Evolutionary conservation across 2,329 filamentous ascomycete species (phyloP), one percentile per base, ranked within the genome.

Genomic region (Pseudogymnoascus sp.): DNA sequence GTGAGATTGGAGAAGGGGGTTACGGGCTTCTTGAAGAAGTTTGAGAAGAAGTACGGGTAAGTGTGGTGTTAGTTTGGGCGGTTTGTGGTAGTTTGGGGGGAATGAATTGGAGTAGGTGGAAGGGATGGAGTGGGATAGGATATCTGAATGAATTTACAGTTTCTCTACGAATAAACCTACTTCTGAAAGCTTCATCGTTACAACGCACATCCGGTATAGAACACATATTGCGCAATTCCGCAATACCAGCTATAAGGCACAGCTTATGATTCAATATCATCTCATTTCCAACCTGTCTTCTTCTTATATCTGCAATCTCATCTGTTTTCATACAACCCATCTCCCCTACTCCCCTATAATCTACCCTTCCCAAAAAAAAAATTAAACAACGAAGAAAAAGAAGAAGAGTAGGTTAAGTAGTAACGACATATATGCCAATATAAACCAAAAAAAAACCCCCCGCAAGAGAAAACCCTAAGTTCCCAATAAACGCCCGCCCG

Each of bases 11-110:
- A 91, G 75, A 85, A 84, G 71, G 85, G 87, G 1, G 81, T 91
- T 4, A 81, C 83, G 28, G 84, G 85, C 6, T 86, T 91, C 77
- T 73, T 91, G 65, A 90, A 87, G 80, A 90, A 86, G 75, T 80
- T 91, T 73, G 88, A 91, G 76, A 90, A 89, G 83, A 88, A 69
- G 64, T 69, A 70, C 65, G 70, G 70, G 9, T 72, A 65, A 62
- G 28, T 47, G 41, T 25, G 6, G 20, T 25, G 20, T 14, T 43
- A 4, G 38, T 20, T 11, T 20, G 38, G 38, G 38, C 20, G 1
- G 12, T 43, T 25, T 1, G 39, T n/a, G 20, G 20, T 25, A 9
- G 20, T 25, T 14, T 25, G 18, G 38, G 6, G 16, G 16, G 39
- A 20, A 25, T 4, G 4, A 6, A n/a, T n/a, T n/a, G 37, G 37